Conservation (phyloP, 1,284 basidiomycete species). For the Afroboletus lepidellus region DNA sequence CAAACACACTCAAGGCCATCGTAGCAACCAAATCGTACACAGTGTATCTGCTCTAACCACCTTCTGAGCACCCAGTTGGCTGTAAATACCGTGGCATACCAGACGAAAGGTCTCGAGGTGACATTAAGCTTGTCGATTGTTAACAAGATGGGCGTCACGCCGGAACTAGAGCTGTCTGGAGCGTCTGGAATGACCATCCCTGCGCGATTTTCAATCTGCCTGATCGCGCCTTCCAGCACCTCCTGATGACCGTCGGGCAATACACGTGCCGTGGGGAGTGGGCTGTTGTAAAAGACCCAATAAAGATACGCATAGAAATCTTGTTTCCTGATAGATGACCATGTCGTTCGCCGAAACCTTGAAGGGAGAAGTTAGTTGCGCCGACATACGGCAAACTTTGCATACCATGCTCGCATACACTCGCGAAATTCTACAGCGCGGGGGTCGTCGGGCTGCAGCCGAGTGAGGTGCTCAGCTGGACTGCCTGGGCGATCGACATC, state of each 20-base stretch:
- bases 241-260: conserved; percentile 46
- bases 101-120: conserved; percentile 65
- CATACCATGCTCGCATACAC: conserved; percentile 59
- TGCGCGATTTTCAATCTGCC: conserved; percentile 69
- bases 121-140: conserved; percentile 80
- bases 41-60: conserved; percentile 46
- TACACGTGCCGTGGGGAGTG: conserved; percentile 50
- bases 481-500: conserved; percentile 54
- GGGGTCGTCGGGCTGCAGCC: conserved; percentile 61
- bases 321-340: conserved; percentile 66
- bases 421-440: conserved; percentile 77
- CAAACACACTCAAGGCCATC: conserved; percentile 62
- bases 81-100: conserved; percentile 63
- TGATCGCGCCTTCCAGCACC: conserved; percentile 58
- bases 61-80: conserved; percentile 52
- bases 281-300: conserved; percentile 78
- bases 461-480: conserved; percentile 57
- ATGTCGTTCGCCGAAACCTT: conserved; percentile 73
- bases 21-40: conserved; percentile 48
- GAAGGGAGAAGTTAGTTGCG: conserved; percentile 9
- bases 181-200: conserved; percentile 68
- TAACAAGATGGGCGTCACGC: conserved; percentile 62
- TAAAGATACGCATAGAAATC: conserved; percentile 80
- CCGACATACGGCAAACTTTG: not conserved
- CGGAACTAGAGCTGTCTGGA: conserved; percentile 58